These are phyloP conservation scores for Aspergillus funiculosus DNA, from an alignment of 495 filamentous ascomycete species.

Conservation along the genomic window DNA sequence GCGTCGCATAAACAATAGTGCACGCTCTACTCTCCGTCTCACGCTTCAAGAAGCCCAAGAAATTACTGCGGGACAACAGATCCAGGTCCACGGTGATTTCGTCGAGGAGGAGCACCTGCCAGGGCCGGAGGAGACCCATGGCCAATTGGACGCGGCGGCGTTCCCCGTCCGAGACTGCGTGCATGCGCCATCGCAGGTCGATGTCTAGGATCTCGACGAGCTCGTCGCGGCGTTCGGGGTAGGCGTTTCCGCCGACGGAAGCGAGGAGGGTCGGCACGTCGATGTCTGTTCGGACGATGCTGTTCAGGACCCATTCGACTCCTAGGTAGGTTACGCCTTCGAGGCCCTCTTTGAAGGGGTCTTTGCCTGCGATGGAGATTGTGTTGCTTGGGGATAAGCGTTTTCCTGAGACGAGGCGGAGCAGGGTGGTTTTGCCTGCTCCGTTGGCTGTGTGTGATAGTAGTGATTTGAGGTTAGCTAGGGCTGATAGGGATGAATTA, in stretches of 20 bases:
- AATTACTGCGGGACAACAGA: slow-evolving; percentile 73
- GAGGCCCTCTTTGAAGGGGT: slow-evolving; percentile 82
- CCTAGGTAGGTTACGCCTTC: slow-evolving; percentile 96
- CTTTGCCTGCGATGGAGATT: slow-evolving; percentile 70
- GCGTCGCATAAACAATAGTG: slow-evolving; percentile 95
- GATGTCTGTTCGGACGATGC: slow-evolving; percentile 91
- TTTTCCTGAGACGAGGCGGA: slow-evolving; percentile 86
- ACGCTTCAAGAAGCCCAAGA: slow-evolving; percentile 76
- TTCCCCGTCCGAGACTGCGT: slow-evolving; percentile 89
- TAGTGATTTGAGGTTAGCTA: neutral
- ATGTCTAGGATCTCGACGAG: slow-evolving; percentile 85
- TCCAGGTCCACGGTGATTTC: slow-evolving; percentile 98
- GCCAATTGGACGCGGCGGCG: slow-evolving; percentile 85
- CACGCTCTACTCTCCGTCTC: slow-evolving; percentile 79
- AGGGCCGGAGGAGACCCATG: slow-evolving; percentile 93
- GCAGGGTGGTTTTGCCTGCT: slow-evolving; percentile 93
- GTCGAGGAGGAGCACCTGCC: slow-evolving; percentile 84
- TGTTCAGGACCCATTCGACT: slow-evolving; percentile 97
- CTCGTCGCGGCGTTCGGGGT: slow-evolving; percentile 75
- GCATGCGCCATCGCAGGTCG: slow-evolving; percentile 88
- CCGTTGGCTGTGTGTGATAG: slow-evolving; percentile 78
- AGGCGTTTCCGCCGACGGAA: slow-evolving; percentile 81
- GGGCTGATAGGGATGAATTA: neutral
- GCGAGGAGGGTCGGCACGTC: slow-evolving; percentile 77
- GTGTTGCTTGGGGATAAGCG: slow-evolving; percentile 72